These are phyloP conservation scores for Pleurozium schreberi DNA, from an alignment of 225 moss, liverwort and hornwort species.

Conservation along the genomic window DNA sequence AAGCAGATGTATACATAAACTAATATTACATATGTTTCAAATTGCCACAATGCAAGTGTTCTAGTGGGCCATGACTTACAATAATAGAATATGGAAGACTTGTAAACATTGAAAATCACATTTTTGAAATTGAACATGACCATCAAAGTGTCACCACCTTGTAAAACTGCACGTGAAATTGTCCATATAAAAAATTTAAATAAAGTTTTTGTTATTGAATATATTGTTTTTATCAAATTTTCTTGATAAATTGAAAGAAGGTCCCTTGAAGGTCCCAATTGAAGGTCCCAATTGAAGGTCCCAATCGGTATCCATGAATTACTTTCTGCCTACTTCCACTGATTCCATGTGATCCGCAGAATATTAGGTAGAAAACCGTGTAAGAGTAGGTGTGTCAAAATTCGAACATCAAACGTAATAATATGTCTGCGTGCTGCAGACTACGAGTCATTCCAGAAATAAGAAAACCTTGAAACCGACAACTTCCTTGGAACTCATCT, in stretches of 20 bases:
- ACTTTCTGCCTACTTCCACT: not conserved
- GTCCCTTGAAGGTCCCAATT: too few relatives aligned
- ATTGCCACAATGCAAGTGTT: fast-evolving
- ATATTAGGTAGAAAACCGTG: not conserved
- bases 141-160: not conserved
- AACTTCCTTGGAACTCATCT: not conserved
- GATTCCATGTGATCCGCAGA: not conserved
- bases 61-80: fast-evolving
- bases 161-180: not conserved
- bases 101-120: not conserved
- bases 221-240: too few relatives aligned
- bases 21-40: not conserved
- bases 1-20: not conserved
- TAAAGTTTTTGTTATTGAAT: not conserved
- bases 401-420: not conserved
- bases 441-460: not conserved
- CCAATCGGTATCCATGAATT: not conserved
- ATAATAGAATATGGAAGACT: fast-evolving
- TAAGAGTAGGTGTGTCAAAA: not conserved
- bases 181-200: not conserved
- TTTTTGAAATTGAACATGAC: not conserved
- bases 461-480: not conserved
- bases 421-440: not conserved
- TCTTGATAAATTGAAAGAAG: not conserved
- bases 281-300: too few relatives aligned